phyloP scores from a whole-genome alignment of 2,329 filamentous ascomycete species.

The Colletotrichum tropicale region DNA sequence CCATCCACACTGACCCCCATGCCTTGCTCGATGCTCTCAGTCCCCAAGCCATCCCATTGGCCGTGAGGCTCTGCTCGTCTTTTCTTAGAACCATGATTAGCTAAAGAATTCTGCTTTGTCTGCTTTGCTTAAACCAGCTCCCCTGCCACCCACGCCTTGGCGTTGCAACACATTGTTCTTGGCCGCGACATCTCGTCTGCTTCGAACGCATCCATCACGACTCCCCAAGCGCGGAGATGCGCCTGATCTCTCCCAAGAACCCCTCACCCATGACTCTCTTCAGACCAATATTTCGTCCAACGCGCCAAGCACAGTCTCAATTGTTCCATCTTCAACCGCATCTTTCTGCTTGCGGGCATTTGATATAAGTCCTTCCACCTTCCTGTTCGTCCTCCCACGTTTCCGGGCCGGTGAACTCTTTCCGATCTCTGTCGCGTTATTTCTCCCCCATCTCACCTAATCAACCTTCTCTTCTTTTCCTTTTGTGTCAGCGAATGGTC shows the following conservation, averaged over 20 bases:
- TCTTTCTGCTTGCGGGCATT: background rate
- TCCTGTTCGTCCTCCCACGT: background rate
- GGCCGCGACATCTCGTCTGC: slow-evolving; percentile 10
- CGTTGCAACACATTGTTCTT: slow-evolving; percentile 10
- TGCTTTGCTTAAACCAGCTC: background rate
- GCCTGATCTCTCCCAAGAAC: background rate
- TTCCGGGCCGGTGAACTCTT: background rate
- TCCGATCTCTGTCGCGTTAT: slow-evolving; percentile 1
- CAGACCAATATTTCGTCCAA: background rate
- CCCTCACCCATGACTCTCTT: slow-evolving; percentile 1
- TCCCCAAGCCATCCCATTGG: background rate
- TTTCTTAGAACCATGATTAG: background rate
- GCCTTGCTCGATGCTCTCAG: background rate
- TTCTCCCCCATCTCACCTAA: background rate
- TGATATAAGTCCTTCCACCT: slow-evolving; percentile 5
- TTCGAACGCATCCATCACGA: slow-evolving; percentile 10
- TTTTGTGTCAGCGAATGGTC: background rate
- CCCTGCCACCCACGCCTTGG: slow-evolving; percentile 1
- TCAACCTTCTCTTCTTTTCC: background rate
- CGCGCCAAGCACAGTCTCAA: background rate
- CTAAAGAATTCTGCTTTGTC: background rate
- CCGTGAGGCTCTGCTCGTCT: background rate
- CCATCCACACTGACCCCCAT: slow-evolving; percentile 5
- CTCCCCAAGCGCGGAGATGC: background rate
- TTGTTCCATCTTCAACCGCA: background rate